Evolutionary conservation across 2,329 filamentous ascomycete genomes (phyloP).

Genomic region (Fusarium caatingaense): DNA sequence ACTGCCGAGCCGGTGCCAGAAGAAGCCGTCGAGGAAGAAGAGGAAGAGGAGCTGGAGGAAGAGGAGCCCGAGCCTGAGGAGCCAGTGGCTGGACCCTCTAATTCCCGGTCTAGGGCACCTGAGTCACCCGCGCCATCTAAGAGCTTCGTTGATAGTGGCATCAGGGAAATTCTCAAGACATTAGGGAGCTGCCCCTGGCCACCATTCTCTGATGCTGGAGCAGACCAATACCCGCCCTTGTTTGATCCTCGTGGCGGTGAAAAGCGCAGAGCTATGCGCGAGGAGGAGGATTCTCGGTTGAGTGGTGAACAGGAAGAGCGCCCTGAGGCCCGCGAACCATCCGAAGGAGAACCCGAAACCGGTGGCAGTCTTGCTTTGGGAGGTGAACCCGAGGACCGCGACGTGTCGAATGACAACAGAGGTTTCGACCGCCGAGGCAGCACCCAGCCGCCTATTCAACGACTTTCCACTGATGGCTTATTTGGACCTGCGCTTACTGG

Average conservation of each 20-base stretch:
- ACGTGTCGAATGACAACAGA: constrained; percentile 63
- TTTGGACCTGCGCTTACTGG: constrained; percentile 64
- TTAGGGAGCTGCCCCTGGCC: constrained; percentile 54
- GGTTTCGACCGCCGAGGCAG: constrained; percentile 70
- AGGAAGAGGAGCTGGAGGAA: constrained; percentile 32
- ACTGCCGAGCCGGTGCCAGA: constrained; percentile 61
- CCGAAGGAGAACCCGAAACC: constrained; percentile 82
- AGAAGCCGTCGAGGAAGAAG: constrained; percentile 54
- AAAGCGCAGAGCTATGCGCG: constrained; percentile 81
- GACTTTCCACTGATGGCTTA: constrained; percentile 64
- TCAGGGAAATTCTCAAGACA: constrained; percentile 53
- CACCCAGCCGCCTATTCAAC: constrained; percentile 82
- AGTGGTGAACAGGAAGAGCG: constrained; percentile 62
- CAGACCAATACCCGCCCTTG: constrained; percentile 69
- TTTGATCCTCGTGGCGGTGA: constrained; percentile 86
- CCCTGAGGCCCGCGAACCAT: constrained; percentile 57
- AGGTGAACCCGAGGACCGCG: constrained; percentile 89
- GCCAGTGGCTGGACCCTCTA: constrained; percentile 42
- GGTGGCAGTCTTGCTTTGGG: constrained; percentile 88
- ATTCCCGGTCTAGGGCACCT: constrained; percentile 32
- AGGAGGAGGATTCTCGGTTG: constrained; percentile 71
- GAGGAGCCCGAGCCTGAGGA: constrained; percentile 45
- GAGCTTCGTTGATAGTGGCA: constrained; percentile 40
- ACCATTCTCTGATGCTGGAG: constrained; percentile 21
- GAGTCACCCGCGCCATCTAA: constrained; percentile 25